Percentiles rank a stretch among this genome's conserved stretches.
These are phyloP conservation scores for Phytopythium montanum DNA, from an alignment of 352 stramenopile genomes.

Conservation along the genomic window DNA sequence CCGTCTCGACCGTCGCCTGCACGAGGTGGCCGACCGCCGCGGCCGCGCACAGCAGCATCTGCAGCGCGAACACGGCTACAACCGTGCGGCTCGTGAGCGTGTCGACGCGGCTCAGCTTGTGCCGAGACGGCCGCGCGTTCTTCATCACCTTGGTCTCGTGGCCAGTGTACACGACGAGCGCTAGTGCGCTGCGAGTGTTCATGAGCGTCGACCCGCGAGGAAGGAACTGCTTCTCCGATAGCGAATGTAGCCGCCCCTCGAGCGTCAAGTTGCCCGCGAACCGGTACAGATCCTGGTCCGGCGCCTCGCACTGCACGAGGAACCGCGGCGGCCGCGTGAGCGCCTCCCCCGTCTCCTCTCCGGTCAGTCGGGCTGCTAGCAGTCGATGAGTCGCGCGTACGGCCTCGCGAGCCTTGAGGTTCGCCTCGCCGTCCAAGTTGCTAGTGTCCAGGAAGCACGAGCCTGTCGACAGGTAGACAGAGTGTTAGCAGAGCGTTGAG, in stretches of 20 bases:
- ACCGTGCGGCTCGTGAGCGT: constrained; percentile 72
- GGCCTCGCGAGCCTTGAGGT: constrained; percentile 63
- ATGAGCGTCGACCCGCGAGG: constrained; percentile 68
- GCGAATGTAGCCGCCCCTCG: constrained; percentile 48
- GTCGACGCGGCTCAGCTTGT: constrained; percentile 86
- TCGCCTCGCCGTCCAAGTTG: constrained; percentile 80
- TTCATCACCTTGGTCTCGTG: constrained; percentile 92
- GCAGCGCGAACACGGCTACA: constrained; percentile 68
- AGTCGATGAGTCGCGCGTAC: constrained; percentile 34
- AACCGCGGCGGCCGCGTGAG: constrained; percentile 19
- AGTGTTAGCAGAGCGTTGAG: background rate
- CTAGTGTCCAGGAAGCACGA: constrained; percentile 81
- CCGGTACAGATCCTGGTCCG: constrained; percentile 72
- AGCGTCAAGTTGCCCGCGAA: constrained; percentile 73
- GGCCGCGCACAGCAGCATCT: constrained; percentile 63
- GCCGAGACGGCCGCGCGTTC: constrained; percentile 71
- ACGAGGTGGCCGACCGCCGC: constrained; percentile 31
- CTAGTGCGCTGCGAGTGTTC: constrained; percentile 74
- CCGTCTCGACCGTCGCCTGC: background rate
- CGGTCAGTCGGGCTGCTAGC: background rate
- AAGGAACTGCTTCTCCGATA: constrained; percentile 79
- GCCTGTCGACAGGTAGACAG: constrained; percentile 19
- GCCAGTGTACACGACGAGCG: constrained; percentile 76
- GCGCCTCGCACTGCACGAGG: constrained; percentile 75
- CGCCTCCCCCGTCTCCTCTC: background rate